Evolutionary conservation across 495 filamentous ascomycete genomes (phyloP).

Genomic region (Aspergillus kassunensis): DNA sequence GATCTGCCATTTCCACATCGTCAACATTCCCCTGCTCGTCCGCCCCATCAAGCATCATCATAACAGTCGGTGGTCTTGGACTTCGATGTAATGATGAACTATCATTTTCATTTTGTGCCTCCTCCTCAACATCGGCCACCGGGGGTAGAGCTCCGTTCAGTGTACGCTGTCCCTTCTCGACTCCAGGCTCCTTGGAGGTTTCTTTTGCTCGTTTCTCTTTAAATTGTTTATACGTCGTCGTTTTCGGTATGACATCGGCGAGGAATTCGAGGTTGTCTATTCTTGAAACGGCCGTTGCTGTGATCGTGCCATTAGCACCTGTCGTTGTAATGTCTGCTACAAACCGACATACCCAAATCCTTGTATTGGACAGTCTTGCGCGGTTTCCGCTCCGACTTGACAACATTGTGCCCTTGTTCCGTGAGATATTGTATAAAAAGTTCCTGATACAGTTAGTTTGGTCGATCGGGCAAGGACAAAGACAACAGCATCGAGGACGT

Average conservation of each 20-base stretch:
- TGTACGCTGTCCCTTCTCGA: slow-evolving; percentile 53
- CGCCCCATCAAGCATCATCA: slow-evolving; percentile 37
- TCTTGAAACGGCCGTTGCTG: slow-evolving; percentile 81
- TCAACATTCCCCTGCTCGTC: slow-evolving; percentile 19
- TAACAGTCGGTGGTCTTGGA: slow-evolving; percentile 31
- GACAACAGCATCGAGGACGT: neutral
- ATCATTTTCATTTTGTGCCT: slow-evolving; percentile 14
- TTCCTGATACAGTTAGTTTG: slow-evolving; percentile 51
- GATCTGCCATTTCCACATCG: slow-evolving; percentile 47
- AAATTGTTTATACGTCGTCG: slow-evolving; percentile 71
- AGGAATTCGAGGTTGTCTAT: slow-evolving; percentile 96
- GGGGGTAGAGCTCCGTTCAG: slow-evolving; percentile 37
- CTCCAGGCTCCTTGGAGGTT: slow-evolving; percentile 34
- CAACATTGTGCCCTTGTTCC: slow-evolving; percentile 78
- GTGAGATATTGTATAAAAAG: slow-evolving; percentile 94
- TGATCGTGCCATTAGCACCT: slow-evolving; percentile 2
- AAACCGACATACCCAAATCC: slow-evolving; percentile 64
- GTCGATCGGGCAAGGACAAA: neutral
- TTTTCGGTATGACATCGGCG: slow-evolving; percentile 83
- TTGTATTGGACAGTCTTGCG: slow-evolving; percentile 94
- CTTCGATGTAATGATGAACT: slow-evolving; percentile 19
- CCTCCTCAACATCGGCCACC: slow-evolving; percentile 30
- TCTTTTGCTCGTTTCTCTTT: slow-evolving; percentile 61
- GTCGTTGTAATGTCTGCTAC: neutral
- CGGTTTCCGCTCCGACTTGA: slow-evolving; percentile 85